A percentile compares a stretch with the other conserved stretches of the same genome.
These are phyloP conservation scores for Heterobasidion occidentale DNA, from an alignment of 1,284 basidiomycete genomes.

Conservation along the genomic window DNA sequence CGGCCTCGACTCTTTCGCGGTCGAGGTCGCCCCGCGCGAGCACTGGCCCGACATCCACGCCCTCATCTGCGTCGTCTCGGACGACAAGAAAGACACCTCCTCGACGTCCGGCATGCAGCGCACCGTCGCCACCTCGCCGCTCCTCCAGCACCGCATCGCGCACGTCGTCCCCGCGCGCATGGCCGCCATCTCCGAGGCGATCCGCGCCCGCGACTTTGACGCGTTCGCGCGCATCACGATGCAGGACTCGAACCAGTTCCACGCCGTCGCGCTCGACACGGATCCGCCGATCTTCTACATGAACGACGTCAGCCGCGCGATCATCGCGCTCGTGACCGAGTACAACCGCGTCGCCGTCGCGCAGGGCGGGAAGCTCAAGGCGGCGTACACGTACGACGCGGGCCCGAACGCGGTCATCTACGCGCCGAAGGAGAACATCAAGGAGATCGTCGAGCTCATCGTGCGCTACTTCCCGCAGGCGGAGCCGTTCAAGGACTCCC, in stretches of 20 bases:
- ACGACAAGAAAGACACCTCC: constrained; percentile 95
- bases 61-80: constrained; percentile 94
- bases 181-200: constrained; percentile 76
- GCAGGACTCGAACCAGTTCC: constrained; percentile 98
- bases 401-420: constrained; percentile 99
- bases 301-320: constrained; percentile 89
- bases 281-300: constrained; percentile 98
- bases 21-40: constrained; percentile 78
- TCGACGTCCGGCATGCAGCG: constrained; percentile 97
- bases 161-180: constrained; percentile 87
- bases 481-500: constrained; percentile 69
- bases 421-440: constrained; percentile 71
- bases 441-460: constrained; percentile 71
- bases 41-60: constrained; percentile 97
- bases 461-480: constrained; percentile 80
- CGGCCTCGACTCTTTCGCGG: constrained; percentile 85
- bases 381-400: constrained; percentile 97
- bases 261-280: constrained; percentile 95
- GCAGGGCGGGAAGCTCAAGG: constrained; percentile 60
- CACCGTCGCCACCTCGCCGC: constrained; percentile 86
- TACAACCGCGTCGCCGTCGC: constrained; percentile 81
- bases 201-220: constrained; percentile 79
- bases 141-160: constrained; percentile 87
- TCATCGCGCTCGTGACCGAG: constrained; percentile 86
- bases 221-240: constrained; percentile 89